Conservation (phyloP, 306 rosid genomes). For the Quercus wislizeni region DNA sequence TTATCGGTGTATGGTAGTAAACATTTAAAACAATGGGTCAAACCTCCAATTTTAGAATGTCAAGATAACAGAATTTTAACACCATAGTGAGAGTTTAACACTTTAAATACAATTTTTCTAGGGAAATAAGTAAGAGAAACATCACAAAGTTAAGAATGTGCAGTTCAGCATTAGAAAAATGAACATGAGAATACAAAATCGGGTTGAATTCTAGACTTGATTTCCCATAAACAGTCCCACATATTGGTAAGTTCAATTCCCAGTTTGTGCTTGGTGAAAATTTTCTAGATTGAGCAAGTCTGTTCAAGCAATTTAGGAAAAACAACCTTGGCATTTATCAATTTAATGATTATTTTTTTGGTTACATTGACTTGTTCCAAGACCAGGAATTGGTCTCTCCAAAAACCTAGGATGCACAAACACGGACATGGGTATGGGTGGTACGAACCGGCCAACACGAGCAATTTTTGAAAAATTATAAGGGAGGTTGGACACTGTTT, state of each 20-base stretch:
- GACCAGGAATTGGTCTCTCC: no score
- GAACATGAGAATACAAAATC: no score
- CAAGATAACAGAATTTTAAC: background rate
- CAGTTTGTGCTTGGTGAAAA: background rate
- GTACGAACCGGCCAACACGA: no score
- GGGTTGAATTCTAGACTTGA: no score
- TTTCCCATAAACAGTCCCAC: background rate
- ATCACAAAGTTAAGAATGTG: no score
- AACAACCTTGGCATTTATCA: background rate
- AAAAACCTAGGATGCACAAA: no score
- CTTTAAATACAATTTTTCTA: background rate
- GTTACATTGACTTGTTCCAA: background rate
- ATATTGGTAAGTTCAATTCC: background rate
- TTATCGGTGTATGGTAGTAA: background rate
- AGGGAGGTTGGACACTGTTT: no score
- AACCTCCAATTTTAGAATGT: background rate
- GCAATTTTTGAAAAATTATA: no score
- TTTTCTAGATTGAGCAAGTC: background rate
- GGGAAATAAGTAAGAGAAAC: no score
- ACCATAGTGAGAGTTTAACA: background rate
- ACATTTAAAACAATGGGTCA: background rate
- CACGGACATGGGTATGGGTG: no score
- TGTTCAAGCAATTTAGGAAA: background rate
- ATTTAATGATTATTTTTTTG: background rate
- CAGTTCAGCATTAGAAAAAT: no score